Evolutionary conservation across 179 eudicot genomes (phyloP), one percentile per base, ranked within the genome.

Genomic region (Nepenthes alata): DNA sequence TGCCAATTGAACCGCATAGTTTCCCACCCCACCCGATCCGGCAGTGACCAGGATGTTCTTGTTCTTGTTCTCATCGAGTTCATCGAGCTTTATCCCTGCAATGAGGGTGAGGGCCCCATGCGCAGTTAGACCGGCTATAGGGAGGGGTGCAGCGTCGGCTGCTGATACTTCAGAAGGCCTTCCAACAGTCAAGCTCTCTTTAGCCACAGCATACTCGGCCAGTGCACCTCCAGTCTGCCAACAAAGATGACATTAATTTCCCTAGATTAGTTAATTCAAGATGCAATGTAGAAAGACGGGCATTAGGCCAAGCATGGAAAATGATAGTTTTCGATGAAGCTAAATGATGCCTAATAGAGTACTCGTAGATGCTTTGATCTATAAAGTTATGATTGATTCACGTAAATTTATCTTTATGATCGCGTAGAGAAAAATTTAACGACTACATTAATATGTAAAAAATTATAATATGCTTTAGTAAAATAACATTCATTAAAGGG

Each of bases 21-120:
- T 81, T 36, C 90, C 88, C 12, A 87, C 95, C 5, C 95, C 95
- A 0, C 86, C 95, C 1, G 91, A 85, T 15, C 76, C 93, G 2
- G 86, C 89, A 0, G 88, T 81, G 67, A 83, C 62, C 25, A 86
- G 75, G 39, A 86, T 72, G 71, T 86, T 86, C 66, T 64, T 79
- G 56, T 12, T 55, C 15, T 78, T 79, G 56, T 12, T 55, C 15
- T 78, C 83, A 38, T 78, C 77, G 14, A 60, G 72, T 35, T 76
- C 75, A 3, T 86, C 83, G 0, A 86, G 83, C 68, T 75, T 77
- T 62, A 86, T 57, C 34, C 67, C 74, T 3, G 80, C 81, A 3
- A 59, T 4, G 57, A 72, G 75, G 61, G 81, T 78, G 12, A 86
- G 80, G 54, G 78, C 84, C 53, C 74, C 78, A 67, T 75, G 80